These are phyloP conservation scores for Erysimum pusillum DNA, from an alignment of 441 rosid species.

Conservation along the genomic window DNA sequence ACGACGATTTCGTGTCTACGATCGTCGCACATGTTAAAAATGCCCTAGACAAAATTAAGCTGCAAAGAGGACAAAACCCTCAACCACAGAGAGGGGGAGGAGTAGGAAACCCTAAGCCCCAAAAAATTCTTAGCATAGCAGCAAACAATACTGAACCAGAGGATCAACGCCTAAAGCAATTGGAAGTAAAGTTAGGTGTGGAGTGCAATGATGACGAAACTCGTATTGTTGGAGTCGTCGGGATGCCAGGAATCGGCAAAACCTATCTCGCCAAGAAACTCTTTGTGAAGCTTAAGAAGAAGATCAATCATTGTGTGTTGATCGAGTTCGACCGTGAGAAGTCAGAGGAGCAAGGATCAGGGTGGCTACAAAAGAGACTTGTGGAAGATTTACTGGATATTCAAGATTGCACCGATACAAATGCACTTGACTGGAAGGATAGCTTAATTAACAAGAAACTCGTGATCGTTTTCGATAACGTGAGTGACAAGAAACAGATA, in stretches of 20 bases:
- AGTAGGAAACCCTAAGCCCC: not conserved
- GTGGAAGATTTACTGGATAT: not conserved
- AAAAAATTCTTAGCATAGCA: not conserved
- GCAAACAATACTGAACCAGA: not conserved
- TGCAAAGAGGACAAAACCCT: not conserved
- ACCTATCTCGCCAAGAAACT: conserved; percentile 3
- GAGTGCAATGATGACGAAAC: conserved; percentile 14
- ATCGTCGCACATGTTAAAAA: too few species aligned
- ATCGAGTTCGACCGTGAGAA: not conserved
- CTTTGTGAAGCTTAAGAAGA: not conserved
- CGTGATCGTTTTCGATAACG: conserved; percentile 6
- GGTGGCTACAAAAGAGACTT: not conserved
- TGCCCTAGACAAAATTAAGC: too few species aligned
- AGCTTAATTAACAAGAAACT: not conserved
- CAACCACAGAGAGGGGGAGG: not conserved
- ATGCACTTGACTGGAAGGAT: not conserved
- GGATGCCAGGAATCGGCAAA: conserved; percentile 34
- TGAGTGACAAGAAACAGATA: conserved; percentile 7
- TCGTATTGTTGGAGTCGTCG: conserved; percentile 26
- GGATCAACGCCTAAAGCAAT: not conserved
- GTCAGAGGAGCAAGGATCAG: not conserved
- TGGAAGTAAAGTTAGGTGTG: conserved; percentile 16
- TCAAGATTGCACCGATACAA: not conserved
- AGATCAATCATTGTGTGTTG: not conserved
- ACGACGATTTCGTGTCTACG: too few species aligned